phyloP scores from a whole-genome alignment of 352 stramenopile species.

The Lagenidium sp. region DNA sequence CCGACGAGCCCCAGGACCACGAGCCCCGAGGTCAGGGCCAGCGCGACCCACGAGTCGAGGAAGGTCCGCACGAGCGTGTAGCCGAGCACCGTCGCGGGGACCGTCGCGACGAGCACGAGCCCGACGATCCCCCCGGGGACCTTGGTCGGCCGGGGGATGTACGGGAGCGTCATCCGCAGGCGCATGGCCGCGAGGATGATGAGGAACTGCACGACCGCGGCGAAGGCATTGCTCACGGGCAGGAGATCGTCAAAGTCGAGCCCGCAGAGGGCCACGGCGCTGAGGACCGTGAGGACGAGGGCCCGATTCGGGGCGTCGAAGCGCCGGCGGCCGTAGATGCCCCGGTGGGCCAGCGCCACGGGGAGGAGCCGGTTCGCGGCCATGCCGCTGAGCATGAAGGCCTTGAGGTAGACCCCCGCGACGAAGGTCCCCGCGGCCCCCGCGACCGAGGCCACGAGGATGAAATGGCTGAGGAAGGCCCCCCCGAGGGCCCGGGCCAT shows the following conservation, averaged over 20 bases:
- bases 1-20: too few species aligned
- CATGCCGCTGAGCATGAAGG: constrained; percentile 65
- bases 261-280: constrained; percentile 5
- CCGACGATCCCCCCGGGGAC: constrained; percentile 14
- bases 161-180: constrained; percentile 43
- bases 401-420: constrained; percentile 82
- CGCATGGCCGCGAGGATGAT: constrained; percentile 83
- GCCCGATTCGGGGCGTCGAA: constrained; percentile 15
- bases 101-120: constrained; percentile 7
- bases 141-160: constrained; percentile 35
- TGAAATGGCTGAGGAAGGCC: constrained; percentile 69
- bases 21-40: too few species aligned
- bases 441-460: constrained; percentile 65
- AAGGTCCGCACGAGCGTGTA: constrained; percentile 7
- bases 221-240: constrained; percentile 77
- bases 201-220: constrained; percentile 61
- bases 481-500: constrained; percentile 75
- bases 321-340: too few species aligned
- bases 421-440: constrained; percentile 80
- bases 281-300: constrained; percentile 8
- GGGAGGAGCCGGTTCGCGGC: constrained; percentile 72
- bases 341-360: constrained; percentile 50
- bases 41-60: too few species aligned
- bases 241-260: constrained; percentile 44
- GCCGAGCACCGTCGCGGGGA: constrained; percentile 7